Conservation (phyloP, 2,329 filamentous ascomycete species). For the Trichoderma sp. region DNA sequence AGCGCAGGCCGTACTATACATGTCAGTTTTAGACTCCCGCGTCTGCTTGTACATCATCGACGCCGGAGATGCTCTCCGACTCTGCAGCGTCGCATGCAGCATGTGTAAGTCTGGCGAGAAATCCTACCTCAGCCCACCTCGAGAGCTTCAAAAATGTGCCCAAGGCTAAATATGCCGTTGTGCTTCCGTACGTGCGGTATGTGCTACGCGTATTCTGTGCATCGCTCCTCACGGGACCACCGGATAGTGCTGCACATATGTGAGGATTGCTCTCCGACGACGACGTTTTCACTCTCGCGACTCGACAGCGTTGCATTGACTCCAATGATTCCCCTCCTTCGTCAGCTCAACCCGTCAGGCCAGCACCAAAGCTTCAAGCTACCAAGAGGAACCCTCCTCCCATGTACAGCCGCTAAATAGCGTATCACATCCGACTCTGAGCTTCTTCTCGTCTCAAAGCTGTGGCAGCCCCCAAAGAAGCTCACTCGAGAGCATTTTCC, state of each 20-base stretch:
- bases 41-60: background rate
- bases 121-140: conserved; percentile 12
- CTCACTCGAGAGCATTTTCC: background rate
- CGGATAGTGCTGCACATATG: conserved; percentile 2
- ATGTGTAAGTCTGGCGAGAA: conserved; percentile 3
- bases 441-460: background rate
- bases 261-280: background rate
- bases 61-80: background rate
- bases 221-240: conserved; percentile 6
- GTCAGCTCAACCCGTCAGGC: background rate
- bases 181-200: background rate
- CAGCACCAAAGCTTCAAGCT: background rate
- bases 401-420: background rate
- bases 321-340: background rate
- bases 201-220: background rate
- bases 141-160: background rate
- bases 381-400: background rate
- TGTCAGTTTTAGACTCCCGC: background rate
- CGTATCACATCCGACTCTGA: background rate
- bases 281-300: background rate
- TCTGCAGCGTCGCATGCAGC: conserved; percentile 17
- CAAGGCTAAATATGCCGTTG: background rate
- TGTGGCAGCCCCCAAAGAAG: background rate
- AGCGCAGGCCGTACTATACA: background rate
- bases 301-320: conserved; percentile 4